phyloP scores from a whole-genome alignment of 192 early-diverging fungal genomes.

The Coemansia sp. region DNA sequence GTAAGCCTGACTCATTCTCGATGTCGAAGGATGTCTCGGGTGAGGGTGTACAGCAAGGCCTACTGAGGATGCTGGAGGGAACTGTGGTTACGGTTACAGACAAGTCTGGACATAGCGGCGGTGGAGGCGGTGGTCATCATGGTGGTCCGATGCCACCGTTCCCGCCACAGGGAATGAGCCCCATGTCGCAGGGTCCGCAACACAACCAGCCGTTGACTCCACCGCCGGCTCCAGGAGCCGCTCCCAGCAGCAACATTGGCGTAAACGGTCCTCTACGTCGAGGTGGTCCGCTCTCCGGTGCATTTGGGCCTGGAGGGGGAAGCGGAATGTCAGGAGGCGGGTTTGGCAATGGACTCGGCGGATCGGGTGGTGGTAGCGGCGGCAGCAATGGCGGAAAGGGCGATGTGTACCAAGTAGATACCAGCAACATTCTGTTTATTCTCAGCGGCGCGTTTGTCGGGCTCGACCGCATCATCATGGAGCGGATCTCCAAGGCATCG shows the following conservation, averaged over 20 bases:
- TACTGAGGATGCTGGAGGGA: conserved; percentile 86
- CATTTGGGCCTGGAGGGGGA: conserved; percentile 32
- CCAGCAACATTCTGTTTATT: conserved; percentile 88
- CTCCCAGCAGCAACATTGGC: conserved; percentile 10
- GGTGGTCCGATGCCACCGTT: conserved; percentile 30
- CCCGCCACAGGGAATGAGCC: conserved; percentile 22
- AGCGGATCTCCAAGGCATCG: conserved; percentile 73
- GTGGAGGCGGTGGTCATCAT: conserved; percentile 14
- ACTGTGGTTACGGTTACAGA: conserved; percentile 84
- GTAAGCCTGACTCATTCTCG: conserved; percentile 69
- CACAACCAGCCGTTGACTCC: conserved; percentile 17
- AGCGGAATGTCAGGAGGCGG: conserved; percentile 17
- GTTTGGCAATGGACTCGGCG: conserved; percentile 8
- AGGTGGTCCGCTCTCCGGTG: conserved; percentile 30
- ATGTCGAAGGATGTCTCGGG: conserved; percentile 85
- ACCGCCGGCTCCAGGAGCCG: conserved; percentile 23
- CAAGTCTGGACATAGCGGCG: conserved; percentile 62
- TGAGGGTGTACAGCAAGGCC: conserved; percentile 88
- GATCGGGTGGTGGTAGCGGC: conserved; percentile 14
- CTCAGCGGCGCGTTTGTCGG: conserved; percentile 88
- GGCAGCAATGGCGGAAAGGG: conserved; percentile 57
- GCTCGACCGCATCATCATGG: conserved; percentile 69
- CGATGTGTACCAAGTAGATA: conserved; percentile 83
- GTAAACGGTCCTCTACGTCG: conserved; percentile 27
- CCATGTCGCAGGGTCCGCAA: conserved; percentile 21